A percentile compares a stretch with the other conserved stretches of the same genome.
Evolutionary conservation across 495 filamentous ascomycete species (phyloP).

Genomic region (Trichoderma gamsii): DNA sequence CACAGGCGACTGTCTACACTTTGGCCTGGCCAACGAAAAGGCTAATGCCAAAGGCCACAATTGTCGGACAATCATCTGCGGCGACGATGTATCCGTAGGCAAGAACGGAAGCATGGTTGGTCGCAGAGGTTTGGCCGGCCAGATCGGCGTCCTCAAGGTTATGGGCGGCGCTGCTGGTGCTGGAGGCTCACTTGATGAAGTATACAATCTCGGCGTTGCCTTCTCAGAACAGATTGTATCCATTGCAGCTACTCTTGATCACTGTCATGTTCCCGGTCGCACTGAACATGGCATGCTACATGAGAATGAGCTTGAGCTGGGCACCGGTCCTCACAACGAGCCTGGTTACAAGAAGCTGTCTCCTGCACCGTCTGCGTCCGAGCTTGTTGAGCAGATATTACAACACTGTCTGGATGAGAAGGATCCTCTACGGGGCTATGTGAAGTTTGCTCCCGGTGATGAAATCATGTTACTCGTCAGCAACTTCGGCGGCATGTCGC

Average conservation of each 20-base stretch:
- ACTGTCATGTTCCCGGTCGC: conserved; percentile 58
- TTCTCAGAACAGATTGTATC: conserved; percentile 51
- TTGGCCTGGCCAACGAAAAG: conserved; percentile 57
- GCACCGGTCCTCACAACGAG: conserved; percentile 60
- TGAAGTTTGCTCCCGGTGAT: conserved; percentile 48
- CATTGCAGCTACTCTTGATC: conserved; percentile 55
- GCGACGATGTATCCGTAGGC: conserved; percentile 58
- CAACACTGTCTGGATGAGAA: conserved; percentile 48
- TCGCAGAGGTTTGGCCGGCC: conserved; percentile 52
- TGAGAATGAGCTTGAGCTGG: conserved; percentile 47
- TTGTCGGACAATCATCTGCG: conserved; percentile 52
- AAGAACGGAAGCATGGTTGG: conserved; percentile 49
- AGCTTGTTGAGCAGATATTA: conserved; percentile 49
- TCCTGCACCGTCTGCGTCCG: conserved; percentile 48
- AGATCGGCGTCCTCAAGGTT: conserved; percentile 38
- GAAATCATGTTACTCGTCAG: conserved; percentile 53
- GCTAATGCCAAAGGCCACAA: conserved; percentile 49
- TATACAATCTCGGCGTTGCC: conserved; percentile 49
- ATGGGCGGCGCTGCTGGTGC: conserved; percentile 35
- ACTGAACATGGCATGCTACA: conserved; percentile 46
- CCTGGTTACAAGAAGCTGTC: conserved; percentile 51
- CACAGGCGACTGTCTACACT: conserved; percentile 60
- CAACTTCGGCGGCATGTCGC: conserved; percentile 59
- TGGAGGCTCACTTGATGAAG: conserved; percentile 48
- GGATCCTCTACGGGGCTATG: conserved; percentile 52